Evolutionary conservation across 2,329 filamentous ascomycete species (phyloP).

Genomic region (Penicillium frequentans): DNA sequence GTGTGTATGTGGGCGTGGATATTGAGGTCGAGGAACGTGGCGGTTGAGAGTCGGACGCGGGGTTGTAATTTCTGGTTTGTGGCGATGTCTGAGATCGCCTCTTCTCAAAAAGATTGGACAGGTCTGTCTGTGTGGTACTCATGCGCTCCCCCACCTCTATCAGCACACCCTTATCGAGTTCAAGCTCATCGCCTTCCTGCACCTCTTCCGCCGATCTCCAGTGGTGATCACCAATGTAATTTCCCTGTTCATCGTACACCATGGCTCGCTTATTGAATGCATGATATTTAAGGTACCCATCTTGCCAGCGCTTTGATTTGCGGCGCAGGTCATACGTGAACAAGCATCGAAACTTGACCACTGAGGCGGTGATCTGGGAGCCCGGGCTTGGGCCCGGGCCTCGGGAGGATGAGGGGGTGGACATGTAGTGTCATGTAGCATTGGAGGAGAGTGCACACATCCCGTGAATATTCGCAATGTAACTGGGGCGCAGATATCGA

Average conservation of each 20-base stretch:
- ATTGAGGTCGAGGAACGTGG: slow-evolving; percentile 24
- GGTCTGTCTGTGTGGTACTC: slow-evolving; percentile 73
- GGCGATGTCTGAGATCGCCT: slow-evolving; percentile 48
- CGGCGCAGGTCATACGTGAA: slow-evolving; percentile 82
- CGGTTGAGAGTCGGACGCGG: slow-evolving; percentile 32
- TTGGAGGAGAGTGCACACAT: background rate
- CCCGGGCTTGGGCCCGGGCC: slow-evolving; percentile 42
- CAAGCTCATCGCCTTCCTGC: slow-evolving; percentile 77
- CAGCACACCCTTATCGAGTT: slow-evolving; percentile 72
- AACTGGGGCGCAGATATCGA: background rate
- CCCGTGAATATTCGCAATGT: background rate
- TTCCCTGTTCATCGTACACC: slow-evolving; percentile 80
- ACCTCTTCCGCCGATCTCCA: slow-evolving; percentile 70
- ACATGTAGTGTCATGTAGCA: slow-evolving; percentile 16
- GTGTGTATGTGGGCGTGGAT: slow-evolving; percentile 43
- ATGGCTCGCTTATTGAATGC: slow-evolving; percentile 89
- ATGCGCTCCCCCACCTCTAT: slow-evolving; percentile 78
- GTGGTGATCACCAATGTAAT: slow-evolving; percentile 81
- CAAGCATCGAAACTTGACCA: slow-evolving; percentile 80
- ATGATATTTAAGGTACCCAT: slow-evolving; percentile 84
- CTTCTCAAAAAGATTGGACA: slow-evolving; percentile 73
- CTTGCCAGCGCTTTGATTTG: slow-evolving; percentile 92
- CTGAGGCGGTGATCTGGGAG: slow-evolving; percentile 67
- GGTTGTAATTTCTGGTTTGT: slow-evolving; percentile 18
- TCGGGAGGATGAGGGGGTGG: slow-evolving; percentile 27